Conservation (phyloP, 495 filamentous ascomycete species). For the Neurospora tetrasperma region DNA sequence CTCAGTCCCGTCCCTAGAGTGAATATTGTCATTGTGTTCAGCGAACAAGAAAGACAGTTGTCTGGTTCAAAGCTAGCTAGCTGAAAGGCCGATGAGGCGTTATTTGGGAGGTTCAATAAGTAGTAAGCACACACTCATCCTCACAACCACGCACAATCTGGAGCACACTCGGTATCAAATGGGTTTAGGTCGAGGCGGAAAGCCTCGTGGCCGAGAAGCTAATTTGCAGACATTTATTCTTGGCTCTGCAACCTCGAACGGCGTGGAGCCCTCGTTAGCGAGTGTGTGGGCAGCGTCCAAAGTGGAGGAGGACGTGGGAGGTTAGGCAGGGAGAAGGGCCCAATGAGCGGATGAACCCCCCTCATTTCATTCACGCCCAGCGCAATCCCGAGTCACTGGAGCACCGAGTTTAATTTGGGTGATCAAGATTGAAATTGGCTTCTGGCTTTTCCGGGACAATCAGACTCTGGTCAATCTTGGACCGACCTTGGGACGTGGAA, state of each 20-base stretch:
- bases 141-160: background rate
- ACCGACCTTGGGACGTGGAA: background rate
- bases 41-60: background rate
- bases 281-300: background rate
- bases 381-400: background rate
- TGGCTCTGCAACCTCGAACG: background rate
- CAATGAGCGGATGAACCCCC: background rate
- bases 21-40: background rate
- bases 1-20: background rate
- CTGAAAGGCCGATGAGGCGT: background rate
- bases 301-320: background rate
- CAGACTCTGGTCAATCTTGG: background rate
- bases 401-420: constrained; percentile 1
- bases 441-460: background rate
- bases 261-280: background rate
- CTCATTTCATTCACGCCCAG: background rate
- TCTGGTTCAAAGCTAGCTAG: background rate
- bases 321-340: background rate
- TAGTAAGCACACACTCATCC: background rate
- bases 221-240: background rate
- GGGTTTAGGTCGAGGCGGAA: background rate
- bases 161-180: background rate
- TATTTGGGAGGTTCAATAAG: background rate
- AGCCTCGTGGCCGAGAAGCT: background rate
- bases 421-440: background rate